Percentiles rank a stretch among this genome's conserved stretches.
Conservation (phyloP, 768 basidiomycete species). For the Boletellus emodensis region DNA sequence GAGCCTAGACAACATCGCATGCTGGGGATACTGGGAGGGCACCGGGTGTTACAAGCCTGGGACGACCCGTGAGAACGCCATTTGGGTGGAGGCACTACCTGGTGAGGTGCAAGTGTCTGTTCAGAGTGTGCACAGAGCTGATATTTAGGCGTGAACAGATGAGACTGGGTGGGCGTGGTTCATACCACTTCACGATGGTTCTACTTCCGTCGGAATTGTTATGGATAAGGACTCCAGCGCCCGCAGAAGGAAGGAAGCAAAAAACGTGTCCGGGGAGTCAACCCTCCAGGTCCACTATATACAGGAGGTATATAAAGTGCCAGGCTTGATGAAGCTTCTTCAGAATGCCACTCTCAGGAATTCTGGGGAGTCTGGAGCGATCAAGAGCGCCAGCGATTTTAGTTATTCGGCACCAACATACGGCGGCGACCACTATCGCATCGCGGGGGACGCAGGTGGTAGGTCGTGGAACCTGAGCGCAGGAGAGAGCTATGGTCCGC, state of each 20-base stretch:
- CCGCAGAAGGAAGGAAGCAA: slow-evolving; percentile 20
- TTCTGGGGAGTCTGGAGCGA: slow-evolving; percentile 1
- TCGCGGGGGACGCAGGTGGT: slow-evolving; percentile 49
- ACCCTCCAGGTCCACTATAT: slow-evolving; percentile 4
- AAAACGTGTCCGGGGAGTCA: not conserved
- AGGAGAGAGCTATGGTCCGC: too few species aligned
- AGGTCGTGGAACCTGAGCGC: too few species aligned
- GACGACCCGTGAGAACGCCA: slow-evolving; percentile 32
- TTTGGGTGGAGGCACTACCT: slow-evolving; percentile 35
- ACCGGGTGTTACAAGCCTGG: slow-evolving; percentile 28
- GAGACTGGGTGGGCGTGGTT: slow-evolving; percentile 59
- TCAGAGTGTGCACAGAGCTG: not conserved
- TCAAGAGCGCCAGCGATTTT: slow-evolving; percentile 46
- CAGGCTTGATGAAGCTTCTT: slow-evolving; percentile 1
- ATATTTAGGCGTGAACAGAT: slow-evolving; percentile 30
- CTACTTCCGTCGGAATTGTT: slow-evolving; percentile 52
- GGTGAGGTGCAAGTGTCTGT: not conserved
- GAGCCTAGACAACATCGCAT: slow-evolving; percentile 32
- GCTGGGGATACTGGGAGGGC: slow-evolving; percentile 37
- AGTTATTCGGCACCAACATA: slow-evolving; percentile 56
- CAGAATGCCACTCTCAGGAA: slow-evolving; percentile 6
- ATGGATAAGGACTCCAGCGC: slow-evolving; percentile 37
- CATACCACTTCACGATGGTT: slow-evolving; percentile 47
- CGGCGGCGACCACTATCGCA: slow-evolving; percentile 48
- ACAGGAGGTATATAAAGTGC: slow-evolving; percentile 3